A percentile compares a stretch with the other conserved stretches of the same genome.
phyloP scores from a whole-genome alignment of 176 grass and related monocot species.

The Hordeum marinum region DNA sequence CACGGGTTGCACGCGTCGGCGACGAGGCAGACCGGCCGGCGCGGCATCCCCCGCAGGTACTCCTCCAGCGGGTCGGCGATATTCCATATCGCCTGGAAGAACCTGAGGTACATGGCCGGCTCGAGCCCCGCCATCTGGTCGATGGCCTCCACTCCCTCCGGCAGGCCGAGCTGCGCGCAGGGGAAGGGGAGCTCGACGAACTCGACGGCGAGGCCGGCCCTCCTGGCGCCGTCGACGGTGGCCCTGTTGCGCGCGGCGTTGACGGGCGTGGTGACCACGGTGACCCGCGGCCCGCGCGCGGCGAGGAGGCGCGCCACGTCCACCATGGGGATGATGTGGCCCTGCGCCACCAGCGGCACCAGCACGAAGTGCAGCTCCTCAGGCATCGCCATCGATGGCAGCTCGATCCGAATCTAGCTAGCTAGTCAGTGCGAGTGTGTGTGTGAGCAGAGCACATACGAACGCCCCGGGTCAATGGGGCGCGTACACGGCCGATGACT shows the following conservation, averaged over 20 bases:
- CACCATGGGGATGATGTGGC: slow-evolving; percentile 54
- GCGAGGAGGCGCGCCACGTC: slow-evolving; percentile 49
- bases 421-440: too few species aligned
- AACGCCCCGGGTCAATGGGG: background rate
- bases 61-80: slow-evolving; percentile 31
- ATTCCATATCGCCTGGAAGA: slow-evolving; percentile 20
- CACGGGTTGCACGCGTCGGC: slow-evolving; percentile 28
- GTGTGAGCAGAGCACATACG: too few species aligned
- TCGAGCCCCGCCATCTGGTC: slow-evolving; percentile 8
- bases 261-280: slow-evolving; percentile 42
- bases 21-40: slow-evolving; percentile 26
- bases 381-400: background rate
- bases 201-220: slow-evolving; percentile 20
- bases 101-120: background rate
- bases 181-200: slow-evolving; percentile 41
- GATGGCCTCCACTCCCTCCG: slow-evolving; percentile 30
- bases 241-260: slow-evolving; percentile 39
- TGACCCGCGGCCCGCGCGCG: slow-evolving; percentile 23
- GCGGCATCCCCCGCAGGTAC: slow-evolving; percentile 15
- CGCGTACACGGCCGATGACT: background rate
- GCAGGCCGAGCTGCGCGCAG: slow-evolving; percentile 14
- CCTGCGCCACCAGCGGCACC: slow-evolving; percentile 43
- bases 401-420: background rate
- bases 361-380: slow-evolving; percentile 42
- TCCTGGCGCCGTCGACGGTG: slow-evolving; percentile 1